Conservation (phyloP, 257 asterid species). For the Gentiana straminea region DNA sequence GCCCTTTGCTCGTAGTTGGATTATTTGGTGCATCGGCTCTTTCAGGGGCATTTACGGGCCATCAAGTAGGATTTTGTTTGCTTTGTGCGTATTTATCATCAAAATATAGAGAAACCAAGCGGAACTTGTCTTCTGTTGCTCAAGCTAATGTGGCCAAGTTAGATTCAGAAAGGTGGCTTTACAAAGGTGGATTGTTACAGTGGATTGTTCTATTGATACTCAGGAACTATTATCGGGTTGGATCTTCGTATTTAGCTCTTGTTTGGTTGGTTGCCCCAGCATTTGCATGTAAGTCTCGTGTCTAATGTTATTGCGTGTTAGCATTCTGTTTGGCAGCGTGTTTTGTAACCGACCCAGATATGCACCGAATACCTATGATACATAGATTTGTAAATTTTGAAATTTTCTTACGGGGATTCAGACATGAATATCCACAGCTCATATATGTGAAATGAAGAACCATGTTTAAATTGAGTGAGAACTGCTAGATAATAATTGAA, state of each 20-base stretch:
- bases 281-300: conserved; percentile 75
- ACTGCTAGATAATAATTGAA: too few species aligned
- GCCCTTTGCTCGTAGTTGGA: conserved; percentile 73
- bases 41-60: conserved; percentile 83
- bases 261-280: conserved; percentile 84
- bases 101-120: conserved; percentile 26
- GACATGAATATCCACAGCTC: too few species aligned
- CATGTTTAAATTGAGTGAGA: too few species aligned
- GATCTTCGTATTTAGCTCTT: conserved; percentile 67
- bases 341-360: too few species aligned
- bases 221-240: conserved; percentile 60
- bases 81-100: conserved; percentile 42
- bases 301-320: too few species aligned
- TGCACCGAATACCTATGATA: too few species aligned
- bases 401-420: too few species aligned
- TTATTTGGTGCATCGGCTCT: conserved; percentile 86
- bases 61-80: conserved; percentile 60
- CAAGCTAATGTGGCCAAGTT: conserved; percentile 54
- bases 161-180: conserved; percentile 96
- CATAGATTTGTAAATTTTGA: too few species aligned
- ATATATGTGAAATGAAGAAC: too few species aligned
- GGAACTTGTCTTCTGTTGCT: conserved; percentile 33
- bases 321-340: too few species aligned
- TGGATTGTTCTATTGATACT: conserved; percentile 57
- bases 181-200: conserved; percentile 69